Conservation (phyloP, 2,329 filamentous ascomycete species). For the Alternaria tenuissima region DNA sequence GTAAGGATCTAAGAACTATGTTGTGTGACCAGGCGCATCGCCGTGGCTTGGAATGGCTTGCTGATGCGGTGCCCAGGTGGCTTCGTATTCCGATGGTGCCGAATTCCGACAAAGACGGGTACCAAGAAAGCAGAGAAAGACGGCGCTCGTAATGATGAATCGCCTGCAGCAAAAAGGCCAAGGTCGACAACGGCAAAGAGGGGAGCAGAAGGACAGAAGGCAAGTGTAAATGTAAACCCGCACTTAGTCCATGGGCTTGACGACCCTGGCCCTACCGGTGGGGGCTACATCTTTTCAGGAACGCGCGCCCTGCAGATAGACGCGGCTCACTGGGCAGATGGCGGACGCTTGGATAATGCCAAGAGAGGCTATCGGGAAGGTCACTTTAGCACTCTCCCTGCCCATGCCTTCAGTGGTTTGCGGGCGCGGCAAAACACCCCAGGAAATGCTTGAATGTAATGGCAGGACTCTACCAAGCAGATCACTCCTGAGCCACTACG, state of each 20-base stretch:
- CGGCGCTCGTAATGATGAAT: constrained; percentile 4
- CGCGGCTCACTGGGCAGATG: constrained; percentile 20
- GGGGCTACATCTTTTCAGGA: constrained; percentile 24
- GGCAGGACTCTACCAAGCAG: constrained; percentile 3
- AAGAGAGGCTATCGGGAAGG: constrained; percentile 18
- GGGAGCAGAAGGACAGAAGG: not conserved
- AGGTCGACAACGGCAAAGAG: not conserved
- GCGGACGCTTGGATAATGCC: constrained; percentile 10
- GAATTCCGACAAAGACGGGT: constrained; percentile 8
- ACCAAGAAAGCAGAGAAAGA: constrained; percentile 5
- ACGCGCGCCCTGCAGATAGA: constrained; percentile 23
- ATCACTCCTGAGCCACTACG: not conserved
- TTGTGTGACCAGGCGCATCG: constrained; percentile 21
- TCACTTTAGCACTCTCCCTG: constrained; percentile 11
- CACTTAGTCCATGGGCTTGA: constrained; percentile 14
- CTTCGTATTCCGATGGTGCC: constrained; percentile 5
- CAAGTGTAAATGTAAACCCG: constrained; percentile 7
- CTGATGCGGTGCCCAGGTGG: constrained; percentile 3
- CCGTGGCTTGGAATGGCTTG: constrained; percentile 10
- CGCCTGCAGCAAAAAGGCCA: not conserved
- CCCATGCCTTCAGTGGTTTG: constrained; percentile 13
- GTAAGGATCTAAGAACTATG: constrained; percentile 11
- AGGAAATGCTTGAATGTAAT: constrained; percentile 6
- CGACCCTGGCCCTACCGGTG: constrained; percentile 14
- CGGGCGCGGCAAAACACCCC: not conserved